Percentiles rank a stretch among this genome's conserved stretches.
Conservation (phyloP, 257 asterid species). For the Salvia hispanica region DNA sequence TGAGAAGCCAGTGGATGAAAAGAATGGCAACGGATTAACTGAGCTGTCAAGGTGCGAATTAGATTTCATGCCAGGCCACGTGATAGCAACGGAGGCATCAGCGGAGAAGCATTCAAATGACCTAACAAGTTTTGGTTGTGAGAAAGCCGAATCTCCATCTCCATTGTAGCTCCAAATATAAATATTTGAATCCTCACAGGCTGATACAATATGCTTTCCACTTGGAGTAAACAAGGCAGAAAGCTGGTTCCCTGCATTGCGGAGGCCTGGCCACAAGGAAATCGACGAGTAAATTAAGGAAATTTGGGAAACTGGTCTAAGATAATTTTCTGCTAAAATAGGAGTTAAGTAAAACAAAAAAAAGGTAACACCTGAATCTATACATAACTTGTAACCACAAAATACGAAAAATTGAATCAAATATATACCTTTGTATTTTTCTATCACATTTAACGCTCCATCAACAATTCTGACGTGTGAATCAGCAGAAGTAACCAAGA, state of each 20-base stretch:
- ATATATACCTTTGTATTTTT: slow-evolving; percentile 70
- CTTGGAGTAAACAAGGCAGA: slow-evolving; percentile 70
- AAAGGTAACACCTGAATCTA: no score
- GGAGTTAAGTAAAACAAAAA: no score
- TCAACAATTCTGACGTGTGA: slow-evolving; percentile 74
- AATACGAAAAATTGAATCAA: slow-evolving; percentile 5
- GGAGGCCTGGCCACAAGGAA: slow-evolving; percentile 50
- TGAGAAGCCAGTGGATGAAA: slow-evolving; percentile 56
- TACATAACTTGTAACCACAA: neutral
- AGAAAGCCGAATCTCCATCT: slow-evolving; percentile 31
- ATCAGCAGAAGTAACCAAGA: slow-evolving; percentile 82
- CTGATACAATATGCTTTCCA: slow-evolving; percentile 75
- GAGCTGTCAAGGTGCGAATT: slow-evolving; percentile 31
- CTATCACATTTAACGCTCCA: slow-evolving; percentile 60
- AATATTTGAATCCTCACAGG: slow-evolving; percentile 76
- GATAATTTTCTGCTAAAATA: neutral
- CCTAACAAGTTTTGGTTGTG: slow-evolving; percentile 46
- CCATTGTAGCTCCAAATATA: slow-evolving; percentile 64
- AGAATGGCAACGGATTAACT: slow-evolving; percentile 47
- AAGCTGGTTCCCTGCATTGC: slow-evolving; percentile 59
- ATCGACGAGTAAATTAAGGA: neutral
- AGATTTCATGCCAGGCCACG: slow-evolving; percentile 75
- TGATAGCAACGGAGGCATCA: slow-evolving; percentile 75
- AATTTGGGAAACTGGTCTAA: neutral
- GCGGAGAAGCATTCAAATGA: slow-evolving; percentile 71